Conservation (phyloP, 345 rosid species). For the Brassica incana region DNA sequence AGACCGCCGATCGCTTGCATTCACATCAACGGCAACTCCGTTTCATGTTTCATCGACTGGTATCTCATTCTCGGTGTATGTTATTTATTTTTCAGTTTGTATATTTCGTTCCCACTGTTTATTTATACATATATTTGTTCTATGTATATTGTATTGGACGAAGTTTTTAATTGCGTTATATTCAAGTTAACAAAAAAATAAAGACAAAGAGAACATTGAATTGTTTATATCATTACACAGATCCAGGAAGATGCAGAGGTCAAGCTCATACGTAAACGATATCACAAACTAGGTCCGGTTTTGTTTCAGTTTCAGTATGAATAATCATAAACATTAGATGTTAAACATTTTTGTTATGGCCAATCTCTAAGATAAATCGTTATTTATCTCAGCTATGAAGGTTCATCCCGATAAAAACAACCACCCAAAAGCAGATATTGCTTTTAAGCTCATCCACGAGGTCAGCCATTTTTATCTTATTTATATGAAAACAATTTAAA, state of each 20-base stretch:
- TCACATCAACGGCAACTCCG: slow-evolving; percentile 42
- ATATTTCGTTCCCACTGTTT: background rate
- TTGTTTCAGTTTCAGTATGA: background rate
- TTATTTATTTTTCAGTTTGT: background rate
- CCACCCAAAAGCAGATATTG: slow-evolving; percentile 80
- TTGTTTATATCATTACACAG: slow-evolving; percentile 40
- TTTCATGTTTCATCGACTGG: slow-evolving; percentile 76
- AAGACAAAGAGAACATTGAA: background rate
- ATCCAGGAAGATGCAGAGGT: slow-evolving; percentile 67
- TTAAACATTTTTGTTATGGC: background rate
- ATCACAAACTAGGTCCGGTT: slow-evolving; percentile 70
- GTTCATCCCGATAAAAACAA: slow-evolving; percentile 93
- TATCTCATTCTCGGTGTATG: slow-evolving; percentile 83
- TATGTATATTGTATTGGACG: background rate
- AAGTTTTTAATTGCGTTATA: background rate
- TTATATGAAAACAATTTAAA: background rate
- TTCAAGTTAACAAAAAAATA: background rate
- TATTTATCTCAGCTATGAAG: slow-evolving; percentile 62
- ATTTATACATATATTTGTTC: background rate
- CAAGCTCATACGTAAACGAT: slow-evolving; percentile 62
- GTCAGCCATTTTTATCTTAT: slow-evolving; percentile 43
- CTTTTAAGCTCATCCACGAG: slow-evolving; percentile 92
- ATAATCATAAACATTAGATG: background rate
- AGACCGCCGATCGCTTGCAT: slow-evolving; percentile 48
- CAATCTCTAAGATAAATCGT: background rate